Evolutionary conservation across 345 rosid genomes (phyloP), one percentile per base, ranked within the genome.

Genomic region (Draba incana): DNA sequence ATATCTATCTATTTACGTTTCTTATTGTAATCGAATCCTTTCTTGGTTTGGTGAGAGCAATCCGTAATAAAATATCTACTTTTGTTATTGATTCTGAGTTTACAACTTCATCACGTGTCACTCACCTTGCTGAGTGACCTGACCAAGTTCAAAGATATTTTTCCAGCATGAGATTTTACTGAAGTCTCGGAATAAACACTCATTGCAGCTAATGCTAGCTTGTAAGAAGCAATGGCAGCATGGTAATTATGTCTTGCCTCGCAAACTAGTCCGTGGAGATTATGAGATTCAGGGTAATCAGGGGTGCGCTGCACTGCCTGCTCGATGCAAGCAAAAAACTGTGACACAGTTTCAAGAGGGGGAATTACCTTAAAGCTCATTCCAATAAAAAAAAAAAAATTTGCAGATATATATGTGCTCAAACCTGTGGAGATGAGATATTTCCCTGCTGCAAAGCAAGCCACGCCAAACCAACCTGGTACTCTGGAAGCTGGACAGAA

Each of bases 301-400:
- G 96, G 99, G 62, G 85, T 88, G 16, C 82, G 89, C 74, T 86
- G 91, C 69, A 91, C 90, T 20, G 97, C 99, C 81, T 88, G 99
- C 73, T 83, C 83, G 62, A 88, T 85, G 76, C 95, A 89, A 72
- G 88, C 95, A 72, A 83, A 81, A 53, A 94, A 92, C 99, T 94
- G 85, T 64, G 64, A 74, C 57, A 71, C 42, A 58, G 60, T 72
- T 63, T 70, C 47, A 63, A 1, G 66, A 51, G 14, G 5, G 13
- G 5, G 5, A 2, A 14, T 10, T 24, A 24, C 38, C 54, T 15
- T 61, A 63, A n/a, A 2, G 24, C 38, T 56, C 56, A 58, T 9
- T 43, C 56, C 8, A 16, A 15, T 38, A 2, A 14, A 4, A 37
- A 65, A 13, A 1, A 7, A 27, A n/a, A n/a, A n/a, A n/a, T 51